phyloP scores from a whole-genome alignment of 73 alveolate species.

The Tetrahymena borealis region DNA sequence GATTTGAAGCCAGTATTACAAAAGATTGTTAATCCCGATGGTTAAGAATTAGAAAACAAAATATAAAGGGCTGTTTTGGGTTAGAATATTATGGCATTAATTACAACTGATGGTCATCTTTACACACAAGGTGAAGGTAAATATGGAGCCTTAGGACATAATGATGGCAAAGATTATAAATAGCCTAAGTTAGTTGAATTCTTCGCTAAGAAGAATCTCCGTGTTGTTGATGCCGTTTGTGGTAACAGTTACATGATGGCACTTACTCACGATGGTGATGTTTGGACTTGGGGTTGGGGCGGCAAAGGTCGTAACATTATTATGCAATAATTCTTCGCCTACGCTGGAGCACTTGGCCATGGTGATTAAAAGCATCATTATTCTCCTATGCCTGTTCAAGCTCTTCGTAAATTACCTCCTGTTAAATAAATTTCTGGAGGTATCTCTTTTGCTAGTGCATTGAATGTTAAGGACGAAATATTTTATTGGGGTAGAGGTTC shows the following conservation, averaged over 20 bases:
- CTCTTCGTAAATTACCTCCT: conserved; percentile 40
- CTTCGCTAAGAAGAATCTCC: conserved; percentile 23
- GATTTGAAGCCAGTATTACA: neutral
- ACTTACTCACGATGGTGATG: conserved; percentile 75
- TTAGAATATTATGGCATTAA: conserved; percentile 19
- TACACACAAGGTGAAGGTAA: conserved; percentile 23
- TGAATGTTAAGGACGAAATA: conserved; percentile 14
- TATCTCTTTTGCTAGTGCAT: conserved; percentile 23
- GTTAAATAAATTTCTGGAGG: conserved; percentile 23
- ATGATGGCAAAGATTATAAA: conserved; percentile 28
- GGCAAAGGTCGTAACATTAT: conserved; percentile 42
- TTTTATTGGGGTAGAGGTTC: conserved; percentile 46
- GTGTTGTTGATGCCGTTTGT: conserved; percentile 60
- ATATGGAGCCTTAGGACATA: conserved; percentile 24
- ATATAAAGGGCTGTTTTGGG: conserved; percentile 23
- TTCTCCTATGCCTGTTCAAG: conserved; percentile 38
- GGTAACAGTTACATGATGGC: conserved; percentile 87
- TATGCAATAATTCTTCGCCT: conserved; percentile 13
- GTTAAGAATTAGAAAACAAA: conserved; percentile 21
- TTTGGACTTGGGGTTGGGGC: conserved; percentile 93
- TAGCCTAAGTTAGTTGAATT: conserved; percentile 34
- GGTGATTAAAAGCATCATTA: conserved; percentile 55
- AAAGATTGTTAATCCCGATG: neutral
- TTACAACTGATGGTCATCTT: conserved; percentile 28
- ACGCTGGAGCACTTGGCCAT: conserved; percentile 52